Base-by-base conservation (phyloP, 176 grass and related monocot genomes). In the Olyra latifolia region DNA sequence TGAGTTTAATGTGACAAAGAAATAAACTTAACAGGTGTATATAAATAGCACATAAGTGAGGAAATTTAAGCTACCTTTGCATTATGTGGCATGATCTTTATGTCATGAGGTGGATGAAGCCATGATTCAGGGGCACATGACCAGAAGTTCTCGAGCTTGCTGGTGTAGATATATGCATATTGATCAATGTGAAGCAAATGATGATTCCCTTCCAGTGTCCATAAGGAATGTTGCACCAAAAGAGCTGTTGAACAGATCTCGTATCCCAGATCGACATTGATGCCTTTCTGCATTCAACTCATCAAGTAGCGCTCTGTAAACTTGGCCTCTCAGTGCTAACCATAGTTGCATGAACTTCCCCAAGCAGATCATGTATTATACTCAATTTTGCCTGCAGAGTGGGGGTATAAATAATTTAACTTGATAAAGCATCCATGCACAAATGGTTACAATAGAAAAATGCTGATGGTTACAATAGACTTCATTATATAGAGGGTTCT, bases 81-180 rank as follows among this genome's bases (percentile, higher is more conserved):
- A 80, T 91, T 94, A 89, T 99, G 96, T 41, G 96, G 96, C 96
- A 98, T 98, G 66, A 98, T 98, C 67, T 98, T 98, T 89, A 98
- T 95, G 86, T 98, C 96, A 72, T 85, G 91, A 85, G 96, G 92
- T 59, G 86, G 91, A 78, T 98, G 96, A 62, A 98, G 92, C 96
- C 96, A 98, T 71, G 92, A 76, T 71, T 98, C 92, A 59, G 88
- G 80, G 39, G 92, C 68, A 66, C 87, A 76, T 55, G 69, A 85
- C 79, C 91, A 64, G 64, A 98, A 95, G 67, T 98, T 98, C 49
- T 98, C 92, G 0, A 93, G 95, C 59, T 87, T 95, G 84, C 92
- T 98, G 0, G 92, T 98, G 63, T 98, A 98, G 61, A 98, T 87
- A 86, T 98, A 92, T 58, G 92, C 95, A 82, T 95, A 94, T 83